Base-by-base conservation (phyloP, 345 rosid species). In the Luvunga scandens region DNA sequence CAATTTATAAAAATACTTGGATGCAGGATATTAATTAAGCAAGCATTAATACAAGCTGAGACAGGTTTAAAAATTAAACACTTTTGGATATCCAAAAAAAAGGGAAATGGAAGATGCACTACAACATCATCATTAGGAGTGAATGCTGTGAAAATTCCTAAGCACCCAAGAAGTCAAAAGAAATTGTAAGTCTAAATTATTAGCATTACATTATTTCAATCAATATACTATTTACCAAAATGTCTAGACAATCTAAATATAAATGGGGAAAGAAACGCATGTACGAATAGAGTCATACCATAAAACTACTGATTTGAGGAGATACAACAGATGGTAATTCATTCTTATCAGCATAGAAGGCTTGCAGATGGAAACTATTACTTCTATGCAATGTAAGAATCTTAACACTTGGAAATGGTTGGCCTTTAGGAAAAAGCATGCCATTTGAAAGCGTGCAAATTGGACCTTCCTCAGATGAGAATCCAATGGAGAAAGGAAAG, bases 351-450 rank as follows among this genome's bases (percentile, higher is more conserved):
- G 85, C 88, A 79, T 92, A 92, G 83, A 81, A 86, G 28, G 93
- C 91, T 77, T 89, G 89, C 86, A 92, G 61, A 59, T 83, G 81
- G 81, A 92, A 87, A 24, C 69, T 75, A 77, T 63, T 83, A 75
- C 83, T 79, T 80, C 90, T 88, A 66, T 84, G 89, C 69, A 92
- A 81, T 56, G 86, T 82, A 85, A 93, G 85, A 82, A 90, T 84
- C 89, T 93, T 93, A 60, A 83, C 83, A 79, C 94, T 90, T 79
- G 97, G 97, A 85, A 91, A 84, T 61, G 90, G 81, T 79, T 85
- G 92, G 78, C 93, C 89, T 84, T 86, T 91, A 1, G 89, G 90
- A 72, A 92, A 91, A 84, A 92, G 82, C 59, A 88, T 61, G 22
- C 84, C 87, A 86, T 86, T 89, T 62, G 89, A 81, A 42, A 81